Conservation (phyloP, 352 stramenopile genomes). For the Pythium scleroteichum region DNA sequence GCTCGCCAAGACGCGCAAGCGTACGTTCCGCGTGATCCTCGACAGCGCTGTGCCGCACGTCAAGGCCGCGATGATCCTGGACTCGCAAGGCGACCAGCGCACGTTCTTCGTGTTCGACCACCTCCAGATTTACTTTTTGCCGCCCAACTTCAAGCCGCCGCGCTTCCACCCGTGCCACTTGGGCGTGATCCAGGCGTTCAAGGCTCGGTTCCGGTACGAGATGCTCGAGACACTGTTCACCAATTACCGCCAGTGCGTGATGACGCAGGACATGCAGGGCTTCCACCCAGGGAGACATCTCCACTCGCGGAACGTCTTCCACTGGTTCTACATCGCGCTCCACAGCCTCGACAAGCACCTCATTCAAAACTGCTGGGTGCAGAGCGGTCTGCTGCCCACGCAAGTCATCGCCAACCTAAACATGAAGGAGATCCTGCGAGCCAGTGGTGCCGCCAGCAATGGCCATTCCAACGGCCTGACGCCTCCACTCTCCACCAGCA, state of each 20-base stretch:
- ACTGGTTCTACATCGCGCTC: constrained; percentile 79
- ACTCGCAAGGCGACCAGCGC: constrained; percentile 82
- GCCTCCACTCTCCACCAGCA: constrained; percentile 7
- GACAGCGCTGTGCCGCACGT: constrained; percentile 83
- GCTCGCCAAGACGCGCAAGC: constrained; percentile 67
- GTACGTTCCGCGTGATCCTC: constrained; percentile 80
- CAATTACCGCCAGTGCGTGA: constrained; percentile 52
- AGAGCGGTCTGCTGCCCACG: constrained; percentile 69
- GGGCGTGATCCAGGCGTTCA: constrained; percentile 78
- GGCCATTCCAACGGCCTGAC: not conserved
- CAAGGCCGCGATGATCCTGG: constrained; percentile 84
- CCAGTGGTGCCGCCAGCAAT: constrained; percentile 5
- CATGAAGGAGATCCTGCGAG: constrained; percentile 53
- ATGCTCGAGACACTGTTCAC: constrained; percentile 78
- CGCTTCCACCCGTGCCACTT: constrained; percentile 78
- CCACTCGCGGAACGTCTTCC: constrained; percentile 82
- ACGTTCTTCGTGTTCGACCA: constrained; percentile 88
- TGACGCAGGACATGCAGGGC: constrained; percentile 47
- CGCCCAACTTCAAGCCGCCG: constrained; percentile 73
- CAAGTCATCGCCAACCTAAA: constrained; percentile 66
- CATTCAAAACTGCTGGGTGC: constrained; percentile 75
- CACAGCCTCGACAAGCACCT: constrained; percentile 68
- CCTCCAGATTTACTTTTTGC: constrained; percentile 79
- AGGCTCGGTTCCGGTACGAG: constrained; percentile 75
- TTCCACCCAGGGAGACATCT: constrained; percentile 55